Evolutionary conservation across 2,329 filamentous ascomycete species (phyloP), one percentile per base, ranked within the genome.

Genomic region (Penicillium crustosum): DNA sequence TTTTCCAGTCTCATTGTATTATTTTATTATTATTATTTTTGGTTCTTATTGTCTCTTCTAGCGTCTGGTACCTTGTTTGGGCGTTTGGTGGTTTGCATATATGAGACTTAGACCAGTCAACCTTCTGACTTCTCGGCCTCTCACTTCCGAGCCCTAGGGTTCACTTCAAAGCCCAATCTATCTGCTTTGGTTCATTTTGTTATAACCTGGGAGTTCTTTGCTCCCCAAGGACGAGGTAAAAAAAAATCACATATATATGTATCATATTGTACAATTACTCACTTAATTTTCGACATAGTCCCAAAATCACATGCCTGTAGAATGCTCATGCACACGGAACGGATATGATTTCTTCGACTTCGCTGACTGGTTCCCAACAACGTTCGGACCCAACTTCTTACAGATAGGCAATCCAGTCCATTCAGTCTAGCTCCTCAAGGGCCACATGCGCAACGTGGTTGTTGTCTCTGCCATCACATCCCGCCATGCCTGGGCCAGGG

Each of bases 371-470:
- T 25, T 35, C 36, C 6, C 10, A 35, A 47, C 21, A 39, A 29
- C 29, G 36, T 53, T 57, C 39, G 53, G 53, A 57, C 55, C 61
- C 48, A 33, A 63, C 19, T 19, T 7, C 12, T 35, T 42, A 27
- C 21, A 29, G 35, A 50, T 53, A 43, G 19, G 27, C 38, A 48
- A 51, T 38, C 29, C 45, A 44, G 50, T 55, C 31, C 38, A 42
- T 53, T 38, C 57, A 50, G 50, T 51, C 57, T 49, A 60, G 52
- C 47, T 56, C 59, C 43, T 19, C 29, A 55, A 43, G 51, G 58
- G 36, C 47, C 58, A 54, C 49, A 58, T 61, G 45, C 39, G 36
- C 55, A 57, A 66, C 63, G 64, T 66, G 61, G 61, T 66, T 64
- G 57, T 58, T 62, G 53, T 60, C 19, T 54, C 45, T 49, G 38